Base-by-base conservation (phyloP, 768 basidiomycete genomes). In the Nidularia pulvinata region DNA sequence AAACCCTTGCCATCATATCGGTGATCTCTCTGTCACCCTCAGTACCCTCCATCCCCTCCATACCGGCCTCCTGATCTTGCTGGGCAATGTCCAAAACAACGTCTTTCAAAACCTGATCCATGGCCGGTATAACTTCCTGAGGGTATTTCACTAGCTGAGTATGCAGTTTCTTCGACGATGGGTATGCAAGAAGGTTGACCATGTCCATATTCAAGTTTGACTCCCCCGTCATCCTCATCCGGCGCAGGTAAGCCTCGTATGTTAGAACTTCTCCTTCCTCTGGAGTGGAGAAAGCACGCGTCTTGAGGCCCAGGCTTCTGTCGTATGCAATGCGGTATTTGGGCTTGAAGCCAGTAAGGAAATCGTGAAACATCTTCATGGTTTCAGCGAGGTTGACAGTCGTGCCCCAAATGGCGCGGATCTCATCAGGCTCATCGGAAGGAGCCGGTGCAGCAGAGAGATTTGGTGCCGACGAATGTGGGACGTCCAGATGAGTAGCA, bases 401-500 rank as follows among this genome's bases (percentile, higher is more conserved):
- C 0, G 97, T 99, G 33, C 97, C 97, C 96, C 97, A 99, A 56
- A 99, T 93, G 22, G 93, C 94, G 51, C 91, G 82, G 49, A 93
- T 89, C 59, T 91, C 91, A 53, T 91, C 91, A 0, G 88, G 88
- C 51, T 88, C 87, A 55, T 88, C 90, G 10, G 82, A 83, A 11
- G 82, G 83, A 1, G 67, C 78, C 32, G 75, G 80, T 13, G 80
- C 84, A 6, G 79, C 89, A 50, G 88, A 90, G 42, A 86, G 81
- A 46, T 63, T 65, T 7, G 75, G 76, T 10, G 61, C 80, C 49
- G 81, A 84, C 3, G 86, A 88, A 19, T 75, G 66, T 7, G 86
- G 85, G 9, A 86, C 67, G 37, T 79, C 79, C 30, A 87, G 73
- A 48, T 78, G 70, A 0, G 79, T 75, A n/a, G 71, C 81, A 57